Evolutionary conservation across 805 yeast species (phyloP).

Genomic region (Yueomyces sinensis): DNA sequence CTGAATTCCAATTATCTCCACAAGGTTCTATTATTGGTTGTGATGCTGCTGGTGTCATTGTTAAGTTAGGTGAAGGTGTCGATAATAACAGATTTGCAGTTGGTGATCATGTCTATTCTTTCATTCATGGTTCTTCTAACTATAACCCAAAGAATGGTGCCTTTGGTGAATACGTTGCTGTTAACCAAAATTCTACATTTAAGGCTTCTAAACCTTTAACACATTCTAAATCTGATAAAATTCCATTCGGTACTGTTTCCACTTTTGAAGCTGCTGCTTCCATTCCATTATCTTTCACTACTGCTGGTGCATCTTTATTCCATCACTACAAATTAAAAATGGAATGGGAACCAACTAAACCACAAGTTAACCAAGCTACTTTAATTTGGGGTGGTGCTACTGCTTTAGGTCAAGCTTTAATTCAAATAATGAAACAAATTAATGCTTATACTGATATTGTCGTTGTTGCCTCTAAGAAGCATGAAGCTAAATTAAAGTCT

Average conservation of each 20-base stretch:
- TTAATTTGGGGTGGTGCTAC: slow-evolving; percentile 61
- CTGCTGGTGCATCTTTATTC: slow-evolving; percentile 31
- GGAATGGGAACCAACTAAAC: slow-evolving; percentile 9
- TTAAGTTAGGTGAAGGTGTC: slow-evolving; percentile 33
- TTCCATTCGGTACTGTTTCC: slow-evolving; percentile 28
- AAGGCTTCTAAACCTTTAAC: slow-evolving; percentile 7
- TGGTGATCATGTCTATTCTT: slow-evolving; percentile 47
- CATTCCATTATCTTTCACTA: slow-evolving; percentile 38
- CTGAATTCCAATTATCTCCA: slow-evolving; percentile 24
- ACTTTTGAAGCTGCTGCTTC: slow-evolving; percentile 57
- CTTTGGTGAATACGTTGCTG: slow-evolving; percentile 40
- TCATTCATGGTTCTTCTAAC: slow-evolving; percentile 41
- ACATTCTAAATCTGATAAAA: slow-evolving; percentile 10
- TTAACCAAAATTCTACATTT: slow-evolving; percentile 12
- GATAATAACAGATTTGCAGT: slow-evolving; percentile 19
- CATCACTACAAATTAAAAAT: slow-evolving; percentile 23
- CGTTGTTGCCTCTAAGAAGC: slow-evolving; percentile 38
- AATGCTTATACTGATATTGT: slow-evolving; percentile 30
- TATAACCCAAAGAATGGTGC: slow-evolving; percentile 36
- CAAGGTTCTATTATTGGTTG: slow-evolving; percentile 43
- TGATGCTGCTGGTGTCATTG: slow-evolving; percentile 48
- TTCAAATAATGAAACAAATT: slow-evolving; percentile 43
- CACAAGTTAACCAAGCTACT: slow-evolving; percentile 27
- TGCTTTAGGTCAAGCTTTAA: slow-evolving; percentile 42
- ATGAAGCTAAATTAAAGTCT: slow-evolving; percentile 27